phyloP scores from a whole-genome alignment of 2,329 filamentous ascomycete species.

The Orbilia ellipsospora region DNA sequence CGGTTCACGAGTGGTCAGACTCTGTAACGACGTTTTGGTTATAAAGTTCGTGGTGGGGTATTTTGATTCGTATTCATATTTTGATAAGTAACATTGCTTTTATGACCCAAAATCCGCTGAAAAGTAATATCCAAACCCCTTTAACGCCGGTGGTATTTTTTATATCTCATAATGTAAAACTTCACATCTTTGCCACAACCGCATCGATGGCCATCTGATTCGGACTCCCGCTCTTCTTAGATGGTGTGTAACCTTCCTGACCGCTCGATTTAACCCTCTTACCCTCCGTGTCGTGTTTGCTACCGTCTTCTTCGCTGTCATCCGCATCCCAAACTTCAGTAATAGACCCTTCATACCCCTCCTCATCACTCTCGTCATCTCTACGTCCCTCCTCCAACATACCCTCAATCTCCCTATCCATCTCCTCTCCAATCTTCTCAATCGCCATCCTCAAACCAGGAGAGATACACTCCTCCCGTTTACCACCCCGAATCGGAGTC shows the following conservation, averaged over 20 bases:
- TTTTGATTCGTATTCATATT: no score
- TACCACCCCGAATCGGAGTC: neutral
- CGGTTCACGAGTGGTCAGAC: no score
- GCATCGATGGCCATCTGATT: conserved; percentile 20
- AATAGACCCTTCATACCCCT: conserved; percentile 25
- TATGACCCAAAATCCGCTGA: no score
- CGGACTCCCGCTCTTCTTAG: neutral
- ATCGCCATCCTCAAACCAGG: conserved; percentile 34
- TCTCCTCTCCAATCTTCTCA: conserved; percentile 49
- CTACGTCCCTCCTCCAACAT: conserved; percentile 23
- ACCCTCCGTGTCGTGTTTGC: conserved; percentile 9
- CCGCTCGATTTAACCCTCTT: no score
- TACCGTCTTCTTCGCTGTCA: conserved; percentile 28
- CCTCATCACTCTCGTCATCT: conserved; percentile 20
- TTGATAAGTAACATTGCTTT: no score
- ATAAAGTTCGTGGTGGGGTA: no score
- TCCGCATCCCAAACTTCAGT: conserved; percentile 16
- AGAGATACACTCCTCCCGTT: conserved; percentile 25
- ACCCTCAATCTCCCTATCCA: conserved; percentile 43
- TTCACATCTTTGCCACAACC: neutral
- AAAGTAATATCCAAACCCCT: no score
- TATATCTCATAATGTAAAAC: no score
- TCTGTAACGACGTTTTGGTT: no score
- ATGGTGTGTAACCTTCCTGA: no score
- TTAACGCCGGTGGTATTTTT: no score